Conservation (phyloP, 2,329 filamentous ascomycete genomes). For the Didymosphaeria variabile region DNA sequence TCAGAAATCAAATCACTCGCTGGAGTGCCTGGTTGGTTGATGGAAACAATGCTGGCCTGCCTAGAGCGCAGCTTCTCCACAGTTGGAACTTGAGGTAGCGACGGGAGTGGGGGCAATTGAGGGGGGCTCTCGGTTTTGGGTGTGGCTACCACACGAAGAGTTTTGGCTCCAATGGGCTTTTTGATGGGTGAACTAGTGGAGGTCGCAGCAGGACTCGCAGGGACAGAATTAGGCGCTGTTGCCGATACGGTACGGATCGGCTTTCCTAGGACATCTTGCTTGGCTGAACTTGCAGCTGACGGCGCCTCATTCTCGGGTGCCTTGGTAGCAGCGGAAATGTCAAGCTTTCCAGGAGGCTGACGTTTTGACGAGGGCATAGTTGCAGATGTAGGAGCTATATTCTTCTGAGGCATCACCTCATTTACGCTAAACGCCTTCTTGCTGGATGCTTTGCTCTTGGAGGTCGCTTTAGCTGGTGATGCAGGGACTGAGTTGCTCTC, state of each 20-base stretch:
- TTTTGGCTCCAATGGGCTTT: slow-evolving; percentile 63
- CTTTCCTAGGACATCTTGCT: slow-evolving; percentile 37
- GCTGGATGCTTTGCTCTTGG: slow-evolving; percentile 30
- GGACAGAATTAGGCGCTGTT: slow-evolving; percentile 59
- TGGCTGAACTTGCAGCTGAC: slow-evolving; percentile 23
- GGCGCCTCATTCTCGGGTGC: slow-evolving; percentile 30
- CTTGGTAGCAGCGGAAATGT: slow-evolving; percentile 54
- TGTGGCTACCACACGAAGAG: slow-evolving; percentile 73
- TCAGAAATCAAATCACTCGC: slow-evolving; percentile 80
- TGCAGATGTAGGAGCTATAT: slow-evolving; percentile 18
- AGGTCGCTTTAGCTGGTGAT: slow-evolving; percentile 26
- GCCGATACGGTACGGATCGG: slow-evolving; percentile 35
- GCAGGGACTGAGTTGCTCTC: slow-evolving; percentile 28
- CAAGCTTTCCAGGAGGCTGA: slow-evolving; percentile 58
- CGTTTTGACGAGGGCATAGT: slow-evolving; percentile 38
- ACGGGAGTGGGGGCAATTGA: slow-evolving; percentile 46
- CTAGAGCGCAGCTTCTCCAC: slow-evolving; percentile 58
- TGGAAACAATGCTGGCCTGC: slow-evolving; percentile 64
- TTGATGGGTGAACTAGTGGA: slow-evolving; percentile 54
- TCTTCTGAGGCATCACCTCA: slow-evolving; percentile 31
- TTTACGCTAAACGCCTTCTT: slow-evolving; percentile 26
- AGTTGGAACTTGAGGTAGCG: slow-evolving; percentile 44
- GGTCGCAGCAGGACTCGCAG: slow-evolving; percentile 64
- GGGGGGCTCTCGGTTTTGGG: slow-evolving; percentile 68
- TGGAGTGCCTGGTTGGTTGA: slow-evolving; percentile 75